Conservation (phyloP, 2,329 filamentous ascomycete species). For the Cladosporium cucumerinum region DNA sequence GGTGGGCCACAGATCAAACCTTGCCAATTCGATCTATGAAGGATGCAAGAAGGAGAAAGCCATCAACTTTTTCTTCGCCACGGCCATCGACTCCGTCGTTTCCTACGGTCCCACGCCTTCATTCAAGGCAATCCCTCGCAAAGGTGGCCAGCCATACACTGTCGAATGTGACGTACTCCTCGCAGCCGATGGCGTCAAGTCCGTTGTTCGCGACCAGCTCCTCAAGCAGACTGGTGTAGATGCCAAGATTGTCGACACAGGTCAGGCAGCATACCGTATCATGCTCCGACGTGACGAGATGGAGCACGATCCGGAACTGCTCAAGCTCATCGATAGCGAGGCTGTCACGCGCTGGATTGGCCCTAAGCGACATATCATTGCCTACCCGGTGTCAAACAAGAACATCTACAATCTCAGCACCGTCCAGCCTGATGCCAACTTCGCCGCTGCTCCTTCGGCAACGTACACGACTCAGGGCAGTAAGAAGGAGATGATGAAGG, state of each 20-base stretch:
- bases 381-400: conserved; percentile 68
- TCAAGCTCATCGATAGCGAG: conserved; percentile 64
- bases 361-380: conserved; percentile 71
- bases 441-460: conserved; percentile 55
- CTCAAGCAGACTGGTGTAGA: conserved; percentile 51
- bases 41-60: conserved; percentile 62
- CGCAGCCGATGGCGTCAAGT: conserved; percentile 50
- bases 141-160: conserved; percentile 48
- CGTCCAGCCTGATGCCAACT: conserved; percentile 58
- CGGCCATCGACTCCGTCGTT: conserved; percentile 53
- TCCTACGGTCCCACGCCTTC: conserved; percentile 58
- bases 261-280: conserved; percentile 75
- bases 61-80: conserved; percentile 68
- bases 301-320: conserved; percentile 62
- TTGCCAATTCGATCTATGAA: conserved; percentile 66
- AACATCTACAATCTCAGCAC: conserved; percentile 66
- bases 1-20: conserved; percentile 59
- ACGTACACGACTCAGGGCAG: conserved; percentile 63
- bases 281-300: conserved; percentile 69
- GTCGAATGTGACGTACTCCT: conserved; percentile 50
- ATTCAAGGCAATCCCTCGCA: conserved; percentile 58
- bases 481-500: conserved; percentile 58
- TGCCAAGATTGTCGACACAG: conserved; percentile 63
- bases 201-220: conserved; percentile 48
- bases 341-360: conserved; percentile 73